phyloP scores from a whole-genome alignment of 2,329 filamentous ascomycete genomes.

The Trichoderma atroviride region DNA sequence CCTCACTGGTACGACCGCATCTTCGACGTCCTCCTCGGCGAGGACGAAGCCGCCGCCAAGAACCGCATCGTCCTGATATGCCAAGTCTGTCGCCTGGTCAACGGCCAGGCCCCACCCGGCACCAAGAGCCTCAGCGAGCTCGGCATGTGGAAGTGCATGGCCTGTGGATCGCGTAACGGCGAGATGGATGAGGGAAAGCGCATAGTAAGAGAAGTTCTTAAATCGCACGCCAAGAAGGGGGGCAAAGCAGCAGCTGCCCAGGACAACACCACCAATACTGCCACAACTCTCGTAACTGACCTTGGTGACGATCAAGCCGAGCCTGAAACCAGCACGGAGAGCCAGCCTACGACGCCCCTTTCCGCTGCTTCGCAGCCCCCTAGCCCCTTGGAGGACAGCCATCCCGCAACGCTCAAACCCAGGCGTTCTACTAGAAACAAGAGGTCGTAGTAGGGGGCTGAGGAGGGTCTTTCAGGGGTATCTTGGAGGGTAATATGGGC shows the following conservation, averaged over 20 bases:
- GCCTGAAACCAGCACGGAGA: conserved; percentile 22
- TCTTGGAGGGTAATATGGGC: conserved; percentile 22
- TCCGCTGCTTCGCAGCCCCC: background rate
- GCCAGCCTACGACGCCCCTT: conserved; percentile 7
- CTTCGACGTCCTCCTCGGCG: conserved; percentile 86
- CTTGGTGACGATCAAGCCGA: conserved; percentile 29
- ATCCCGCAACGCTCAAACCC: conserved; percentile 19
- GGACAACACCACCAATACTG: conserved; percentile 25
- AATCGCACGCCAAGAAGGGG: conserved; percentile 19
- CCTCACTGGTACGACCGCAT: conserved; percentile 93
- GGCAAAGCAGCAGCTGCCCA: conserved; percentile 24
- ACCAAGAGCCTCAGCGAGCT: conserved; percentile 75
- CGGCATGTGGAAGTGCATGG: conserved; percentile 84
- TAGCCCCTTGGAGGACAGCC: background rate
- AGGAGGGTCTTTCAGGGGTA: conserved; percentile 16
- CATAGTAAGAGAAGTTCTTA: conserved; percentile 67
- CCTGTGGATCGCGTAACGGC: conserved; percentile 82
- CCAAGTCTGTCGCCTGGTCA: conserved; percentile 78
- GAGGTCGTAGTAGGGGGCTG: conserved; percentile 16
- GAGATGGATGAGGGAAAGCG: conserved; percentile 74
- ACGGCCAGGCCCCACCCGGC: conserved; percentile 92
- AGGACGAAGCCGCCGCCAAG: conserved; percentile 90
- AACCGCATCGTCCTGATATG: conserved; percentile 91
- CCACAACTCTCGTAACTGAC: conserved; percentile 24
- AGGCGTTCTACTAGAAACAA: conserved; percentile 19